Conservation (phyloP, 2,329 filamentous ascomycete genomes). For the Lojkania enalia region DNA sequence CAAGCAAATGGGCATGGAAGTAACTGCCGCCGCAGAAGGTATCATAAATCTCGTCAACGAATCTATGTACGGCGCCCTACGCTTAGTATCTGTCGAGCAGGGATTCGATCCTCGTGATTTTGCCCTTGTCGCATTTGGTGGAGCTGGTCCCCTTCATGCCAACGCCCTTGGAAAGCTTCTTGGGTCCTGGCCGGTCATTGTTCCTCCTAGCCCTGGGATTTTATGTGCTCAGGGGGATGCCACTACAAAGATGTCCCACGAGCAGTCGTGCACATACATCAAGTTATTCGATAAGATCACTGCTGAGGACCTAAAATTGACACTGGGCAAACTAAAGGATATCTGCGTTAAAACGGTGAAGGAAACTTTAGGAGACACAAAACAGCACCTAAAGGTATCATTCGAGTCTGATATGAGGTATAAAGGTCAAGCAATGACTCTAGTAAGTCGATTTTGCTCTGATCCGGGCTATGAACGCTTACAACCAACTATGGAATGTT, state of each 20-base stretch:
- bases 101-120: slow-evolving; percentile 57
- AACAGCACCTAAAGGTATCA: slow-evolving; percentile 34
- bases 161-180: slow-evolving; percentile 56
- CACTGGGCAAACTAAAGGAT: slow-evolving; percentile 43
- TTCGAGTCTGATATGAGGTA: slow-evolving; percentile 55
- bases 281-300: slow-evolving; percentile 45
- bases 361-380: slow-evolving; percentile 38
- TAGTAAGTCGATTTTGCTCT: too few relatives aligned
- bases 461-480: too few relatives aligned
- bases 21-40: slow-evolving; percentile 51
- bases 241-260: slow-evolving; percentile 54
- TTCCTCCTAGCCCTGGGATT: slow-evolving; percentile 55
- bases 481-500: too few relatives aligned
- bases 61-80: slow-evolving; percentile 56
- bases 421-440: slow-evolving; percentile 50
- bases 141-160: slow-evolving; percentile 56
- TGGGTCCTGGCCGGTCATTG: slow-evolving; percentile 57
- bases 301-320: slow-evolving; percentile 36
- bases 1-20: slow-evolving; percentile 50
- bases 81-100: slow-evolving; percentile 57
- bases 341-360: slow-evolving; percentile 46
- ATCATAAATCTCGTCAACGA: slow-evolving; percentile 57
- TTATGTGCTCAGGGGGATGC: slow-evolving; percentile 56
- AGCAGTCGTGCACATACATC: slow-evolving; percentile 53
- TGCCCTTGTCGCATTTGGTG: slow-evolving; percentile 56